Conservation (phyloP, 495 filamentous ascomycete genomes). For the Glutinoglossum americanum region DNA sequence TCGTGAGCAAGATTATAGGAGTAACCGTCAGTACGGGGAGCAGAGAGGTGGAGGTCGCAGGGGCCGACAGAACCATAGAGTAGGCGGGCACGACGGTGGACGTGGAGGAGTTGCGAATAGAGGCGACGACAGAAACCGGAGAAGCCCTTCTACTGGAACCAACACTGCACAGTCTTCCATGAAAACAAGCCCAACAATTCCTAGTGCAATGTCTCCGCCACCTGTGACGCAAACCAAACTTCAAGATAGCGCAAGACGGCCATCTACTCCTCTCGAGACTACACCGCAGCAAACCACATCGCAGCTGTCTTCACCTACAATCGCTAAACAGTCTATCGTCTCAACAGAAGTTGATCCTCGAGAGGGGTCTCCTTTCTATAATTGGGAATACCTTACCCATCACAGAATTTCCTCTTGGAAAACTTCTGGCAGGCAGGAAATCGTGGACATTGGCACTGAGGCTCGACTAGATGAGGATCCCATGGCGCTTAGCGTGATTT, state of each 20-base stretch:
- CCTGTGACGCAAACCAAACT: conserved; percentile 11
- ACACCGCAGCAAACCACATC: conserved; percentile 11
- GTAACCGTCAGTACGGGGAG: conserved; percentile 22
- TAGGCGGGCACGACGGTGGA: conserved; percentile 18
- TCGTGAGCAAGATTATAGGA: conserved; percentile 15
- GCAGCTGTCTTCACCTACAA: conserved; percentile 11
- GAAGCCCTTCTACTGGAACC: conserved; percentile 1
- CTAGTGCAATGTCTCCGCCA: conserved; percentile 21
- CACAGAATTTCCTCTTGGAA: conserved; percentile 27
- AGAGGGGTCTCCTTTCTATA: conserved; percentile 17
- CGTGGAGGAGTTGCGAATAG: background rate
- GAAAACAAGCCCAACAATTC: conserved; percentile 1
- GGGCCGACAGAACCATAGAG: conserved; percentile 20
- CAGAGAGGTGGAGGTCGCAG: conserved; percentile 23
- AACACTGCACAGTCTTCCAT: conserved; percentile 7
- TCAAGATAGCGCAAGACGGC: conserved; percentile 11
- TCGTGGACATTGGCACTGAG: conserved; percentile 25
- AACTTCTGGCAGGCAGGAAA: conserved; percentile 20
- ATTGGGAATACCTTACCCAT: conserved; percentile 36
- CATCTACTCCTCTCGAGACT: background rate
- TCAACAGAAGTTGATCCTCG: background rate
- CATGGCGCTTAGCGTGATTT: conserved; percentile 42
- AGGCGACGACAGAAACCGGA: background rate
- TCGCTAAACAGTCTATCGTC: conserved; percentile 10
- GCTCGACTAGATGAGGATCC: conserved; percentile 43